Conservation (phyloP, 768 basidiomycete genomes). For the Pisolithus sp. region DNA sequence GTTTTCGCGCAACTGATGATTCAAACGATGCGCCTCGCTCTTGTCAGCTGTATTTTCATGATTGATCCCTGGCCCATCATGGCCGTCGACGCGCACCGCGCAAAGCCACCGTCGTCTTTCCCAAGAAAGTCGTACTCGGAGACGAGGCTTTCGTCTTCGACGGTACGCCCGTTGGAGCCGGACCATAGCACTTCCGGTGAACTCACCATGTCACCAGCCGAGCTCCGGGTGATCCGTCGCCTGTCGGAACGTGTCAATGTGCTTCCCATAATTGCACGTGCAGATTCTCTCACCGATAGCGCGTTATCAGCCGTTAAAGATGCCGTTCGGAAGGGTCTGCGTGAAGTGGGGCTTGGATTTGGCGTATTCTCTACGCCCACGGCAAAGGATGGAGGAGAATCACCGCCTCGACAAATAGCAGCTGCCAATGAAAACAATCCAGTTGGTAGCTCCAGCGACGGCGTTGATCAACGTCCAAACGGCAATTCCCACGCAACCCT, state of each 20-base stretch:
- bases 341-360: slow-evolving; percentile 63
- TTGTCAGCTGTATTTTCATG: slow-evolving; percentile 73
- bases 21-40: neutral
- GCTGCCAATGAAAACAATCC: slow-evolving; percentile 6
- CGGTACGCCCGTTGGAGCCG: slow-evolving; percentile 40
- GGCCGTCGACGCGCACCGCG: slow-evolving; percentile 46
- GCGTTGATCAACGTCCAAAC: slow-evolving; percentile 23
- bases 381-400: slow-evolving; percentile 7
- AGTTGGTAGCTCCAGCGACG: slow-evolving; percentile 25
- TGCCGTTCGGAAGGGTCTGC: slow-evolving; percentile 63
- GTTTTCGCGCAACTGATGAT: neutral
- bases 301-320: slow-evolving; percentile 63
- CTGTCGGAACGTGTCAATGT: slow-evolving; percentile 72
- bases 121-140: slow-evolving; percentile 61
- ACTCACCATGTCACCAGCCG: slow-evolving; percentile 67
- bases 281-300: slow-evolving; percentile 81
- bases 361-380: slow-evolving; percentile 62
- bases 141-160: slow-evolving; percentile 50
- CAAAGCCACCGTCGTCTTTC: slow-evolving; percentile 36
- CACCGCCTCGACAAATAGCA: slow-evolving; percentile 12
- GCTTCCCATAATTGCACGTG: slow-evolving; percentile 71
- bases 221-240: slow-evolving; percentile 73
- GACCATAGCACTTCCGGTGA: slow-evolving; percentile 43
- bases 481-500: slow-evolving; percentile 18
- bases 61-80: slow-evolving; percentile 71